phyloP scores from a whole-genome alignment of 169 alveolate genomes.

The Amoebophrya sp. region DNA sequence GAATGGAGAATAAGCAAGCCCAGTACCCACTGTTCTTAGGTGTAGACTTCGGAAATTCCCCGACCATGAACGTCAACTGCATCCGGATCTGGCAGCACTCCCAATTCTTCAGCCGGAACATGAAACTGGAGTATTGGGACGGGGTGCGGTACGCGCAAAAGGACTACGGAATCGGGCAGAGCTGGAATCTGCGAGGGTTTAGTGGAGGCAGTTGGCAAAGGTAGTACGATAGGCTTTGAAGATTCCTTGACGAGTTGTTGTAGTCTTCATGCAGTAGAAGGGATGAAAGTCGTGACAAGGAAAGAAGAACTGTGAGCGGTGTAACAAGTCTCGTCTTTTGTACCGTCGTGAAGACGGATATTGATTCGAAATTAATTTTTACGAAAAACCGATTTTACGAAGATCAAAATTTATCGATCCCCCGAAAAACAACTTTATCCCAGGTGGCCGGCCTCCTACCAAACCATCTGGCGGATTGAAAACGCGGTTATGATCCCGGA shows the following conservation, averaged over 20 bases:
- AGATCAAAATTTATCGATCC: too few relatives aligned
- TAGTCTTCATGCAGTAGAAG: too few relatives aligned
- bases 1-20: neutral
- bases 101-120: neutral
- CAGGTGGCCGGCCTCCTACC: neutral
- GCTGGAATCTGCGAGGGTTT: neutral
- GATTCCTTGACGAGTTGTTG: too few relatives aligned
- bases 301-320: too few relatives aligned
- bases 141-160: neutral
- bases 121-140: neutral
- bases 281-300: too few relatives aligned
- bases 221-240: too few relatives aligned
- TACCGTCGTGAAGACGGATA: too few relatives aligned
- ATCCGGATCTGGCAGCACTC: slow-evolving; percentile 14
- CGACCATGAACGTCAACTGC: slow-evolving; percentile 10
- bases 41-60: neutral
- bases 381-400: too few relatives aligned
- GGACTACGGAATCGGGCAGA: slow-evolving; percentile 5
- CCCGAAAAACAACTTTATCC: too few relatives aligned
- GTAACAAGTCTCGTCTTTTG: too few relatives aligned
- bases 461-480: neutral
- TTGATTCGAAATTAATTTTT: too few relatives aligned
- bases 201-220: neutral
- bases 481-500: neutral
- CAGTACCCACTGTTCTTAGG: neutral